Evolutionary conservation across 805 yeast genomes (phyloP), one percentile per base, ranked within the genome.

Genomic region (Hanseniaspora singularis): DNA sequence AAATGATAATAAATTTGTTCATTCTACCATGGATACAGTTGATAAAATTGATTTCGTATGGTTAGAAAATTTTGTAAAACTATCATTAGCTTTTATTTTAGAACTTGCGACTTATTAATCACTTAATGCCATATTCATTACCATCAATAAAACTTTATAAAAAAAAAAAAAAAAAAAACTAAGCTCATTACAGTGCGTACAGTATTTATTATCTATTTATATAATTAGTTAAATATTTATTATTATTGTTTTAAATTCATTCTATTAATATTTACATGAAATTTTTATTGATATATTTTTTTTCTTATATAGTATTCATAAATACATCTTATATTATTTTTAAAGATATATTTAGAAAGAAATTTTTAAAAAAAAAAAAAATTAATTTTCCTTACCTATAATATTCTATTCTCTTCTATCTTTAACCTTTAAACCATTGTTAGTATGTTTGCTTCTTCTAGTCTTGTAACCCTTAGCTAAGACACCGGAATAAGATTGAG

Each of bases 401-500:
- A 22, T 23, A 8, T 3, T n/a, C 16, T 36, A 42, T 8, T 18
- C 40, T 56, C 94, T 94, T 70, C 97, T 81, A 65, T 89, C 96
- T 62, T 81, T 79, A 45, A 87, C 85, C 72, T 85, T 82, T 75
- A 74, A 71, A 34, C 46, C 46, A 66, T 75, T 79, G 64, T 92
- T 92, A 53, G 72, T 79, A 62, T 84, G 73, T 67, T 84, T 86
- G 60, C 94, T 94, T 56, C 81, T 78, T 68, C 98, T 80, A 14
- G 97, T 92, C 76, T 86, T 88, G 70, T 77, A 88, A 64, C 92
- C 94, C 73, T 89, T 89, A 34, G 89, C 81, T 59, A 82, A 65
- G 51, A 79, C 80, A 58, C 98, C 98, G 96, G 97, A 89, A 63
- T 94, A 94, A 48, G 95, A 83, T 71, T 82, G 85, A 16, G 97